Evolutionary conservation across 805 yeast species (phyloP), one percentile per base, ranked within the genome.

Genomic region (Yamadazyma sp.): DNA sequence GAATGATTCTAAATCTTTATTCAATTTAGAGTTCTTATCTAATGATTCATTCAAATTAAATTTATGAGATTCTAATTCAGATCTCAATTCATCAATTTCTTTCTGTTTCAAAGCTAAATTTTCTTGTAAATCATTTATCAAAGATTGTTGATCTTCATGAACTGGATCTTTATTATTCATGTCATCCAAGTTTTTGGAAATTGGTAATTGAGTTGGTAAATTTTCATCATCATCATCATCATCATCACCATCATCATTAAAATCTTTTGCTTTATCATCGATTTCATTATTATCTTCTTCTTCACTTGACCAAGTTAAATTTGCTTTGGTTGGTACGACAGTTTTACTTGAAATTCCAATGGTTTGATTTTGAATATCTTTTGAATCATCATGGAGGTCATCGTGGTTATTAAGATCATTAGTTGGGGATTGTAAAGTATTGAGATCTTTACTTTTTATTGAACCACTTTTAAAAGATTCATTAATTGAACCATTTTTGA

Each of bases 281-380:
- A 8, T 5, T 24, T 36, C 42, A 1, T 52, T 60, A 7, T 68
- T 75, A 2, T 76, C 86, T 31, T 82, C 93, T 42, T 83, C 95
- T 45, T 83, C 95, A 35, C 88, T 82, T 11, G 91, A 82, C 88
- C 96, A 93, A 3, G 89, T 80, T 54, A 91, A 69, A 27, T 82
- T 78, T 0, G 96, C 86, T 55, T 84, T 86, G 18, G 82, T 75
- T 0, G 97, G 96, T n/a, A 84, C 77, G 4, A 91, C 81, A 4
- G 82, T 78, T 5, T 84, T 74, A 9, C 83, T 58, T 43, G 78
- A 86, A 11, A 77, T 55, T 1, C 80, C 73, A 18, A 65, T 58
- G 18, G 61, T 42, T 36, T 50, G 50, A 32, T 40, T 45, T 8
- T 35, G 36, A 6, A 38, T n/a, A n/a, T n/a, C 35, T 15, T 21